Base-by-base conservation (phyloP, 768 basidiomycete species). In the Mycena vitilis region DNA sequence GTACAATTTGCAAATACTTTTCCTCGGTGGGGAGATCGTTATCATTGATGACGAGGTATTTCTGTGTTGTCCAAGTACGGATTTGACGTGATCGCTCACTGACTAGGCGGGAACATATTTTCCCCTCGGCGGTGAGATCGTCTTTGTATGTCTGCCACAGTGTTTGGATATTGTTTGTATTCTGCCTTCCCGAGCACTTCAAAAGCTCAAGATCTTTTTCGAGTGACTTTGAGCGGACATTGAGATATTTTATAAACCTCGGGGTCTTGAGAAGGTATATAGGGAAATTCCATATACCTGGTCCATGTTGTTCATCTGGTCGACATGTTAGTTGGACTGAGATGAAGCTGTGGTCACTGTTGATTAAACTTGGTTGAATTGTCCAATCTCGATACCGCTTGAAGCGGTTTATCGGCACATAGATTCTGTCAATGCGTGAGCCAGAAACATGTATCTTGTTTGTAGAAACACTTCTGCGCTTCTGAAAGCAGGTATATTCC, bases 401-500 rank as follows among this genome's bases (percentile, higher is more conserved):
- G 57, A 53, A 38, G 57, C 54, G 22, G 42, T 57, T 30, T 58
- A 47, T 18, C 38, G 57, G 42, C n/a, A 65, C 57, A 49, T 65
- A 48, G 18, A 58, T 59, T 10, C 64, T 34, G 49, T 65, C 64
- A 6, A 65, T n/a, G 23, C 64, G 47, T 38, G 64, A 58, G 15
- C 49, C 22, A 25, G 57, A 59, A 57, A 42, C 25, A 34, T 23
- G 36, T 25, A 30, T 38, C 34, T 48, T 40, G 25, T 49, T 58
- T 23, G 57, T 58, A 37, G 13, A 34, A 25, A 22, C 20, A 53
- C 44, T 45, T 16, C 36, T 49, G 11, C 38, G 34, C 11, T 58
- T 36, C 25, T 65, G 64, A 20, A 44, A 20, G 48, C 64, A 65
- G 42, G 64, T 59, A 30, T 65, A 65, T 37, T 65, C 48, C 1